A percentile compares a stretch with the other conserved stretches of the same genome.
These are phyloP conservation scores for Aspergillus aculeatinus DNA, from an alignment of 2,329 filamentous ascomycete genomes.

Conservation along the genomic window DNA sequence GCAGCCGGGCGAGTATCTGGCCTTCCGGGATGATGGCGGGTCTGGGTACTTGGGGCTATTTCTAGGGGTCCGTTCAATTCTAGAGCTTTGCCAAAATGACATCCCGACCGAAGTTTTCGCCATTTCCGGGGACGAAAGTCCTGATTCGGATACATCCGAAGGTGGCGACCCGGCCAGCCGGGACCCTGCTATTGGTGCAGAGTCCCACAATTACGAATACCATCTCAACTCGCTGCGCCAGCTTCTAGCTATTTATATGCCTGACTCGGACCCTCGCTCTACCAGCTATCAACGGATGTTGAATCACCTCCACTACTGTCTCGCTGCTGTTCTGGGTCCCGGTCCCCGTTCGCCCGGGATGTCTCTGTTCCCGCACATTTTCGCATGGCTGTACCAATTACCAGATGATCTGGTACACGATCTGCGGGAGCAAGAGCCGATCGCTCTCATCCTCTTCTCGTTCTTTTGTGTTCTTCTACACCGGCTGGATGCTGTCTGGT, in stretches of 20 bases:
- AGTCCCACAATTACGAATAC: no score
- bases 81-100: conserved; percentile 5
- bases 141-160: no score
- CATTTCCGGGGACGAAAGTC: background rate
- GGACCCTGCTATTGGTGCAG: no score
- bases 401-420: conserved; percentile 11
- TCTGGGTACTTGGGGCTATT: conserved; percentile 10
- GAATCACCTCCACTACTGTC: background rate
- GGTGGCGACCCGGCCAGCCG: no score
- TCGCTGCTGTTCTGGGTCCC: background rate
- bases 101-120: background rate
- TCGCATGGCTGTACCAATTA: conserved; percentile 15
- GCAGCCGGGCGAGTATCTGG: conserved; percentile 15
- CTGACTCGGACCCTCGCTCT: background rate
- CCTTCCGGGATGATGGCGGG: conserved; percentile 10
- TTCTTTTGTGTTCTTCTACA: conserved; percentile 14
- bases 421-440: conserved; percentile 2
- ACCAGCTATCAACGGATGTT: background rate
- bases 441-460: conserved; percentile 9
- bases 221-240: background rate
- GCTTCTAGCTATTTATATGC: background rate
- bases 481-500: conserved; percentile 13
- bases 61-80: conserved; percentile 15
- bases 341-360: background rate
- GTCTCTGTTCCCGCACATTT: conserved; percentile 7